A percentile compares a stretch with the other conserved stretches of the same genome.
Conservation (phyloP, 2,329 filamentous ascomycete genomes). For the Claviceps digitariae region DNA sequence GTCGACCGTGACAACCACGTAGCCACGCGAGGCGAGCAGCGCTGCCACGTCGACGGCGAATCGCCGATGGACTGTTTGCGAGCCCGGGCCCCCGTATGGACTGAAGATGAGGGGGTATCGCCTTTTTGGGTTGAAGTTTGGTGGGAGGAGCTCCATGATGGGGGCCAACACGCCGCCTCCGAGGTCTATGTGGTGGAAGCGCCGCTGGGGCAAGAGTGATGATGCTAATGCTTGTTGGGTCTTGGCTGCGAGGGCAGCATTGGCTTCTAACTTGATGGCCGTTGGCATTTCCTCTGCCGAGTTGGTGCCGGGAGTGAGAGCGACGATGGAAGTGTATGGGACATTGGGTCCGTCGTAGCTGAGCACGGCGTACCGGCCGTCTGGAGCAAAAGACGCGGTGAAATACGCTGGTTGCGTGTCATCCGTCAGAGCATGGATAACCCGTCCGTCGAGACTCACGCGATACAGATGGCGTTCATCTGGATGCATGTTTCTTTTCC, state of each 20-base stretch:
- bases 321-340: conserved; percentile 55
- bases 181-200: conserved; percentile 43
- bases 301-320: conserved; percentile 27
- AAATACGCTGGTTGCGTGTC: conserved; percentile 44
- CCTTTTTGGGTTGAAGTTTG: conserved; percentile 47
- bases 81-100: conserved; percentile 54
- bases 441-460: conserved; percentile 41
- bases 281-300: conserved; percentile 10
- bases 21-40: conserved; percentile 51
- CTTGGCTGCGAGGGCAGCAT: conserved; percentile 40
- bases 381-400: conserved; percentile 50
- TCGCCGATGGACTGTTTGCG: conserved; percentile 45
- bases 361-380: conserved; percentile 51
- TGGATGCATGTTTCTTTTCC: conserved; percentile 37
- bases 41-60: conserved; percentile 44
- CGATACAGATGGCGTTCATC: conserved; percentile 57
- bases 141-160: conserved; percentile 51
- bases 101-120: conserved; percentile 55
- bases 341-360: conserved; percentile 52
- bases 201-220: no score
- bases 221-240: no score
- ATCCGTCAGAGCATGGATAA: conserved; percentile 48
- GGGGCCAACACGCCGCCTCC: conserved; percentile 48
- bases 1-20: conserved; percentile 54
- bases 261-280: conserved; percentile 45